These are phyloP conservation scores for Ganoderma meredithae DNA, from an alignment of 1,284 basidiomycete species.

Conservation along the genomic window DNA sequence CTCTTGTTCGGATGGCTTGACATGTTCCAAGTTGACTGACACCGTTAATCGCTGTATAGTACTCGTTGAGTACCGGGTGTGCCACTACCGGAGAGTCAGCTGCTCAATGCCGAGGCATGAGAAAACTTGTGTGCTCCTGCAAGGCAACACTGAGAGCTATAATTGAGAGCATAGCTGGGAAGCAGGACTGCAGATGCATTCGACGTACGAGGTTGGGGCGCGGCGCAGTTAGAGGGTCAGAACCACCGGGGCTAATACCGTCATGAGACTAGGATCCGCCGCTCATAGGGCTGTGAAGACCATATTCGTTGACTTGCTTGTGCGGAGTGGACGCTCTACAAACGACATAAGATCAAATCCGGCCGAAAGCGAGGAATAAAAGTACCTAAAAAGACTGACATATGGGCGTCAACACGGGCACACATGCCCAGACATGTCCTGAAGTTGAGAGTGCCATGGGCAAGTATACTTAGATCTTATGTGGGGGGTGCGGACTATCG, in stretches of 20 bases:
- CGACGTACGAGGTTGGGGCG: background rate
- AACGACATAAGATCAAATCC: background rate
- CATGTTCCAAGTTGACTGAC: slow-evolving; percentile 2
- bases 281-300: background rate
- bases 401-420: background rate
- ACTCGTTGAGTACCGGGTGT: background rate
- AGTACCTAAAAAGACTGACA: background rate
- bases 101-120: background rate
- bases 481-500: background rate
- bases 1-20: background rate
- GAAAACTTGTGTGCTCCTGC: background rate
- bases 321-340: background rate
- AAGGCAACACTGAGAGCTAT: background rate
- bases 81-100: background rate
- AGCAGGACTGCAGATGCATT: background rate
- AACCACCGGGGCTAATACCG: background rate
- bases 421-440: background rate
- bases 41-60: background rate
- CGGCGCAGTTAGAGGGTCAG: background rate
- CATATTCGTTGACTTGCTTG: background rate
- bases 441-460: background rate
- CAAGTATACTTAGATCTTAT: background rate
- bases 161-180: background rate
- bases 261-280: background rate
- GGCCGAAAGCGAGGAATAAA: background rate